Evolutionary conservation across 2,329 filamentous ascomycete species (phyloP).

Genomic region (Domatiomyces globalis): DNA sequence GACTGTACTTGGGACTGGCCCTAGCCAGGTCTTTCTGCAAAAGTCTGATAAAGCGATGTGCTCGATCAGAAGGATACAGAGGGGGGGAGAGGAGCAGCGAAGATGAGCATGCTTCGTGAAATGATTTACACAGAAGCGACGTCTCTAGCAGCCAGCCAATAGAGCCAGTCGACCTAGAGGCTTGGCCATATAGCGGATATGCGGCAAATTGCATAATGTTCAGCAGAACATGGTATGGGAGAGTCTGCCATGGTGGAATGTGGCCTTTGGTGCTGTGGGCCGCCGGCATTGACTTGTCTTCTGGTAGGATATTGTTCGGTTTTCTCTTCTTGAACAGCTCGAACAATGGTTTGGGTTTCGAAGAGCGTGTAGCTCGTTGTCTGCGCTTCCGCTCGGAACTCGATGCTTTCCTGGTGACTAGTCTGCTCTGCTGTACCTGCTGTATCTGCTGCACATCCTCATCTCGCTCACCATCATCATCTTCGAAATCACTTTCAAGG

Average conservation of each 20-base stretch:
- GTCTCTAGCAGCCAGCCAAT: constrained; percentile 51
- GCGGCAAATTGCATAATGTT: constrained; percentile 58
- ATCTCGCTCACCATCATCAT: not conserved
- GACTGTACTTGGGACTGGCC: constrained; percentile 42
- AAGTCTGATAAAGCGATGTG: constrained; percentile 36
- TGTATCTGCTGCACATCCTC: not conserved
- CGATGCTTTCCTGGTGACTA: not conserved
- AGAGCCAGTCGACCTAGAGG: constrained; percentile 29
- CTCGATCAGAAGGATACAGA: constrained; percentile 40
- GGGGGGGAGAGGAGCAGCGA: constrained; percentile 58
- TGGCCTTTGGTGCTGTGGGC: not conserved
- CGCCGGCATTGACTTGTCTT: not conserved
- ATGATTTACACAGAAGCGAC: constrained; percentile 48
- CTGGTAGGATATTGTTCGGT: not conserved
- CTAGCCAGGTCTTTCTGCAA: constrained; percentile 40
- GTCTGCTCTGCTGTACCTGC: not conserved
- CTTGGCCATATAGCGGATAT: constrained; percentile 39
- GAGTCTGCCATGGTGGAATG: constrained; percentile 44
- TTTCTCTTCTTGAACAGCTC: not conserved
- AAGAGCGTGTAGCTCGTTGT: not conserved
- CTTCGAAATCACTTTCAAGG: not conserved
- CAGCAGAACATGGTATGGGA: constrained; percentile 56
- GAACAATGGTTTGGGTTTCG: not conserved
- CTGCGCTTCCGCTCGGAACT: not conserved
- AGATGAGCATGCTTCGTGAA: constrained; percentile 58